Evolutionary conservation across 2,329 filamentous ascomycete species (phyloP), one percentile per base, ranked within the genome.

Genomic region (Fusarium begoniae): DNA sequence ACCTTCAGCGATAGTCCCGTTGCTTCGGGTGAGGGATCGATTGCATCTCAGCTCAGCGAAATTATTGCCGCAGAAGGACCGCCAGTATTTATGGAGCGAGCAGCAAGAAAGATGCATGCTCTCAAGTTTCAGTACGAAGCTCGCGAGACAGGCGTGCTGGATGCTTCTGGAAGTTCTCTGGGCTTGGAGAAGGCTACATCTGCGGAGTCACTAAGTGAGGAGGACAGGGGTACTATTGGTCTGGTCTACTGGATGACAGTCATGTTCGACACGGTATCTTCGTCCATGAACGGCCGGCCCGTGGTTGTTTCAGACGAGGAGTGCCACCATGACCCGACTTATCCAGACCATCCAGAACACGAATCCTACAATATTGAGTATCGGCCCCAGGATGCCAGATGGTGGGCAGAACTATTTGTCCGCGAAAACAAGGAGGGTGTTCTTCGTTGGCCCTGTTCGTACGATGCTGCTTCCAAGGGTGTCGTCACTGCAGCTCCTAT

Each of bases 191-290:
- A 71, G 57, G 65, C 72, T 8, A 72, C 69, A n/a, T 50, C 69
- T 14, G 62, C 66, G 8, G 77, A 78, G 37, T 61, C 74, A 18
- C 32, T 78, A 50, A 80, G 66, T 24, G 81, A 47, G 77, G 82
- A 67, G 63, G 81, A 84, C 26, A 79, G 78, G 24, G 79, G 84
- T 28, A 90, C 89, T 0, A 82, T 90, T 35, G 84, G 87, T n/a
- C 80, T 90, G 17, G 78, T 90, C 20, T 90, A 88, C 76, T 91
- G 89, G 89, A 81, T 91, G 48, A 87, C 86, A 1, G 82, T 90
- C 54, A 90, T 90, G 88, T 88, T 89, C 47, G 88, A 90, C 76
- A 90, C 88, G 0, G 79, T 90, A 22, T 89, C 87, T 2, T 85
- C 89, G 2, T 87, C 87, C 5, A 88, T 90, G 82, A 84, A 87